These are phyloP conservation scores for Aspergillus ellipticus DNA, from an alignment of 495 filamentous ascomycete species.

Conservation along the genomic window DNA sequence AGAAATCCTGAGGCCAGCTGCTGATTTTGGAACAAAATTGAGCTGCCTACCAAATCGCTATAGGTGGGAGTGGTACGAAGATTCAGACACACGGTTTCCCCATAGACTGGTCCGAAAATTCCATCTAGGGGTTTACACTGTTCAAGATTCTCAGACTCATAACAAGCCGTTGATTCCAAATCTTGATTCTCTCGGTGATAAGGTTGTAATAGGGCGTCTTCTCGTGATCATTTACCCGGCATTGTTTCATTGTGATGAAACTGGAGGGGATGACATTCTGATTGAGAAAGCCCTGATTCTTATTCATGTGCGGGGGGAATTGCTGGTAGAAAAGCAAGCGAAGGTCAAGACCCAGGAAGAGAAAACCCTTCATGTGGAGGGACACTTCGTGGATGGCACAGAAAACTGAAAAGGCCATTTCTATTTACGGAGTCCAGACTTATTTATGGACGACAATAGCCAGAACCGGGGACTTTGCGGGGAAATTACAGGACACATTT, in stretches of 20 bases:
- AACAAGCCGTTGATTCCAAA: background rate
- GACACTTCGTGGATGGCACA: too few relatives aligned
- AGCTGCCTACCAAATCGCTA: background rate
- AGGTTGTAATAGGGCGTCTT: background rate
- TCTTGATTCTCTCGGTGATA: background rate
- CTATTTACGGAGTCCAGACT: too few relatives aligned
- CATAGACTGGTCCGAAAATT: background rate
- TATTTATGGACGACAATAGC: too few relatives aligned
- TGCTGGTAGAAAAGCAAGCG: background rate
- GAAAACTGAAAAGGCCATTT: too few relatives aligned
- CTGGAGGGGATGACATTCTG: background rate
- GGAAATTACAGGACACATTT: too few relatives aligned
- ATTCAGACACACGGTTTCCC: too few relatives aligned
- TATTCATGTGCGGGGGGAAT: background rate
- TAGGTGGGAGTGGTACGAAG: conserved; percentile 1
- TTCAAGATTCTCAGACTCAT: conserved; percentile 2
- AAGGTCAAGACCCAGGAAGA: background rate
- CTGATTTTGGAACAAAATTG: conserved; percentile 2
- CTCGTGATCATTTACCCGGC: background rate
- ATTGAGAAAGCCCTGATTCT: background rate
- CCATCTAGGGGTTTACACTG: background rate
- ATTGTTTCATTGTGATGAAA: background rate
- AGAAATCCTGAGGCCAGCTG: background rate
- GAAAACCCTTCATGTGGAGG: too few relatives aligned
- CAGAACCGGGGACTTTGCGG: too few relatives aligned